These are phyloP conservation scores for Delonix regia DNA, from an alignment of 306 rosid species.

Conservation along the genomic window DNA sequence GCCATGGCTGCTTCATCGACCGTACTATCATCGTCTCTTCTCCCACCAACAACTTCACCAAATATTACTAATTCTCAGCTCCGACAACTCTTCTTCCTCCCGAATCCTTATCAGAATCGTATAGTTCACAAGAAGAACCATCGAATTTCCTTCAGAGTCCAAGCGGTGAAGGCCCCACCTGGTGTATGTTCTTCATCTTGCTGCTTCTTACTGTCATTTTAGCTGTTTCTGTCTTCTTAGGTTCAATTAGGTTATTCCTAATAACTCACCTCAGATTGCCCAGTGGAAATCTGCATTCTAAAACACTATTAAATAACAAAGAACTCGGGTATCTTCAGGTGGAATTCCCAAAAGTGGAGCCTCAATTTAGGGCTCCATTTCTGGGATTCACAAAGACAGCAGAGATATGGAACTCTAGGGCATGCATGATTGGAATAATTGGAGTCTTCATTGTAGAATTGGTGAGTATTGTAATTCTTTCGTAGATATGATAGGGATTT, in stretches of 20 bases:
- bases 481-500: too few relatives aligned
- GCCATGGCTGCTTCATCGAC: slow-evolving; percentile 69
- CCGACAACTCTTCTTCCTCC: slow-evolving; percentile 32
- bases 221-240: background rate
- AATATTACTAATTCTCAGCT: slow-evolving; percentile 8
- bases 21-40: slow-evolving; percentile 48
- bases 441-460: slow-evolving; percentile 79
- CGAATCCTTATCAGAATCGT: slow-evolving; percentile 27
- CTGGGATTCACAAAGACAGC: slow-evolving; percentile 89
- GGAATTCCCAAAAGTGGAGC: slow-evolving; percentile 78
- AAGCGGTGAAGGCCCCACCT: slow-evolving; percentile 75
- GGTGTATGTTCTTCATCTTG: slow-evolving; percentile 56
- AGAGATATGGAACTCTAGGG: slow-evolving; percentile 94
- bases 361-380: slow-evolving; percentile 73
- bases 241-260: background rate
- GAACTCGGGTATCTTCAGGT: slow-evolving; percentile 54
- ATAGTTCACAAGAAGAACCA: slow-evolving; percentile 13
- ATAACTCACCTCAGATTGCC: background rate
- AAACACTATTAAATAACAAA: background rate
- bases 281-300: background rate
- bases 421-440: slow-evolving; percentile 91
- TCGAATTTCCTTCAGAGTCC: slow-evolving; percentile 49
- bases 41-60: slow-evolving; percentile 39
- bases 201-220: background rate
- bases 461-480: slow-evolving; percentile 47